Evolutionary conservation across 169 alveolate genomes (phyloP), one percentile per base, ranked within the genome.

Genomic region (Plasmodium knowlesi): DNA sequence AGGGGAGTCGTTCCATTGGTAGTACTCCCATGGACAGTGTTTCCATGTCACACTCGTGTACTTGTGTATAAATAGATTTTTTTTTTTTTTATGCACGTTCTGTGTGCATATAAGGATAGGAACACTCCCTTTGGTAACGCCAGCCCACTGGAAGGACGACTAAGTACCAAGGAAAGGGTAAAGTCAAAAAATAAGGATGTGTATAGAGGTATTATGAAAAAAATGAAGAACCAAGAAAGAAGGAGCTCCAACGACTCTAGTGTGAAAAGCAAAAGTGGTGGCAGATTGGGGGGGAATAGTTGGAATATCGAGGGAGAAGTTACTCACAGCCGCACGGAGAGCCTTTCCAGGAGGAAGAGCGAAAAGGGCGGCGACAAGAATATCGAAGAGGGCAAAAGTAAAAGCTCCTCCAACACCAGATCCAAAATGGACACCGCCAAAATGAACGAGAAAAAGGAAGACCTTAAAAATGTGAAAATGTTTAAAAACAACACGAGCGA

Each of bases 141-240:
- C n/a, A n/a, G n/a, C n/a, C n/a, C n/a, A n/a, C n/a, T 37, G 41
- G 12, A 80, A 41, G 39, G n/a, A 54, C 39, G 14, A 32, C 5
- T 28, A 41, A 2, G 16, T 19, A 25, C n/a, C 32, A 53, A 83
- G 12, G 5, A 8, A 83, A 61, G 2, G 10, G 14, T 28, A 37
- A 16, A 84, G 2, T 67, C 30, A n/a, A 9, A 19, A 67, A 22
- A 67, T 3, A 41, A 72, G n/a, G 54, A 73, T 72, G 46, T 72
- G 73, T 70, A 19, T 84, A 39, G 53, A 30, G 22, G 16, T 46
- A 43, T 3, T 6, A 34, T 84, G 43, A 34, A 30, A 57, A 88
- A 57, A 78, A 88, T 88, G 93, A 88, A 88, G 22, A 19, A 0
- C 70, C 82, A 78, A 71, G 81, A 74, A 37, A 88, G 46, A 57